Conservation (phyloP, 805 yeast genomes). For the Maudiozyma pseudohumilis region DNA sequence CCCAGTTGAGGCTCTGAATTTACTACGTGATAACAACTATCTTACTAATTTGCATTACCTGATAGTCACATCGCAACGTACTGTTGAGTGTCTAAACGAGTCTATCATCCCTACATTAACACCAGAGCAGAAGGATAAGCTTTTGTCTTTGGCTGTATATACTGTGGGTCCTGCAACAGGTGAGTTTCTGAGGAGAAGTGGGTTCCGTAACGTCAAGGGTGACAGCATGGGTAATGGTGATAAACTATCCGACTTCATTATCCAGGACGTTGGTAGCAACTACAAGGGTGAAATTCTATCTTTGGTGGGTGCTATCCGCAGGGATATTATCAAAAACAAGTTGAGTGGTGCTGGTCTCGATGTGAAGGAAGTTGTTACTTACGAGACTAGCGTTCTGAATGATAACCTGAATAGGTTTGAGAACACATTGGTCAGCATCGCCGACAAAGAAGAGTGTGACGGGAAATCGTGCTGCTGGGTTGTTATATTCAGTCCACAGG, state of each 20-base stretch:
- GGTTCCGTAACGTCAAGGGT: conserved; percentile 60
- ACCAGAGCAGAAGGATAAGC: conserved; percentile 9
- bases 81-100: conserved; percentile 66
- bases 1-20: conserved; percentile 34
- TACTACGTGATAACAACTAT: conserved; percentile 37
- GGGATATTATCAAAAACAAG: conserved; percentile 67
- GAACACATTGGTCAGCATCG: conserved; percentile 1
- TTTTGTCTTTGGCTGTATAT: conserved; percentile 48
- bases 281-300: conserved; percentile 39
- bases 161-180: conserved; percentile 92
- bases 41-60: conserved; percentile 37
- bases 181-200: conserved; percentile 44
- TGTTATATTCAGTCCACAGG: conserved; percentile 87
- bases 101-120: conserved; percentile 29
- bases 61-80: conserved; percentile 83
- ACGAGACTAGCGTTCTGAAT: conserved; percentile 48
- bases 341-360: conserved; percentile 26
- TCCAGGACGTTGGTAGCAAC: conserved; percentile 24
- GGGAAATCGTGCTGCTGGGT: conserved; percentile 42
- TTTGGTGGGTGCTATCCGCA: conserved; percentile 77
- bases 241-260: conserved; percentile 53
- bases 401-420: conserved; percentile 37
- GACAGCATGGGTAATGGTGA: conserved; percentile 72
- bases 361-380: conserved; percentile 50
- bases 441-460: conserved; percentile 7